Conservation (phyloP, 2,329 filamentous ascomycete species). For the Trichoderma asperellum region DNA sequence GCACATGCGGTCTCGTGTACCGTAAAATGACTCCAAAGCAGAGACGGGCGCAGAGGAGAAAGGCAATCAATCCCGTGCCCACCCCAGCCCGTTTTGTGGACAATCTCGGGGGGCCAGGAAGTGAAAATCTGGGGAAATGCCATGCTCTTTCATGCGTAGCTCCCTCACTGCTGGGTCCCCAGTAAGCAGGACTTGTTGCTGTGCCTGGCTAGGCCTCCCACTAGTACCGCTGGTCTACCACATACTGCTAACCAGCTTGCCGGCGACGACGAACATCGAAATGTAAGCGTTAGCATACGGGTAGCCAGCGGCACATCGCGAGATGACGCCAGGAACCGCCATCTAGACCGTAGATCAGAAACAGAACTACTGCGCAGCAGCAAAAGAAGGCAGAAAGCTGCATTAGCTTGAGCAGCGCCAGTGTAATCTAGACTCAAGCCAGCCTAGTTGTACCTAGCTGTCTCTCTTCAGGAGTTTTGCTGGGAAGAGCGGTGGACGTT, state of each 20-base stretch:
- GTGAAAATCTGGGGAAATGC: constrained; percentile 28
- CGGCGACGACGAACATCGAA: neutral
- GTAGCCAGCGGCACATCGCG: neutral
- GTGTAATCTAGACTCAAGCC: constrained; percentile 4
- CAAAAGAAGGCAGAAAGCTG: neutral
- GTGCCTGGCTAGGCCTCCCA: constrained; percentile 16
- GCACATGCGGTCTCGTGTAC: constrained; percentile 16
- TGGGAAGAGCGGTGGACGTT: constrained; percentile 21
- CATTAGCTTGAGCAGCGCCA: neutral
- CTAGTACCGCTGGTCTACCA: neutral
- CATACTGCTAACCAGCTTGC: neutral
- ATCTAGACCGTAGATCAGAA: constrained; percentile 3
- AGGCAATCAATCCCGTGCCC: neutral
- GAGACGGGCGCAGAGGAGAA: constrained; percentile 10
- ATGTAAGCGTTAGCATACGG: constrained; percentile 1
- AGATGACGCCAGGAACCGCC: constrained; percentile 16
- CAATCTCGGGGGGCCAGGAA: constrained; percentile 1
- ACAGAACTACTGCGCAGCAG: neutral
- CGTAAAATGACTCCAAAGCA: neutral
- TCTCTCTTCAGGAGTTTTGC: neutral
- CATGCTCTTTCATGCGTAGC: constrained; percentile 22
- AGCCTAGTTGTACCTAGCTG: constrained; percentile 2
- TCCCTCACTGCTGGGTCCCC: constrained; percentile 6
- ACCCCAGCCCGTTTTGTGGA: constrained; percentile 15
- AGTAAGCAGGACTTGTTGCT: constrained; percentile 8